phyloP scores from a whole-genome alignment of 495 filamentous ascomycete species.

The Trichoderma gamsii region DNA sequence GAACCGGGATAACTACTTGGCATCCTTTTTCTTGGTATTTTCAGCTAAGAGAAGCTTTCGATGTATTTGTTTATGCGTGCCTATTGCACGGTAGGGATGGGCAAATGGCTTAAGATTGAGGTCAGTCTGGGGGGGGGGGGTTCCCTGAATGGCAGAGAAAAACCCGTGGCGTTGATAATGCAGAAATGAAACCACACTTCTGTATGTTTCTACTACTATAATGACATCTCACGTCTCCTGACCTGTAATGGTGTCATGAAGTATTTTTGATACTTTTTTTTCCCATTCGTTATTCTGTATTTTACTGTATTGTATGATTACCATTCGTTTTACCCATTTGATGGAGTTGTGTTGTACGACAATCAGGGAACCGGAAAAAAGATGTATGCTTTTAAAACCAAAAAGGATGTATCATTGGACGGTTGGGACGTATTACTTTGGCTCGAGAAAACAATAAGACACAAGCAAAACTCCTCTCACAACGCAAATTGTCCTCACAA shows the following conservation, averaged over 20 bases:
- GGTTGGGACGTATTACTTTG: background rate
- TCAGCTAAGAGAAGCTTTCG: too few species aligned
- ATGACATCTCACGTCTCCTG: slow-evolving; percentile 1
- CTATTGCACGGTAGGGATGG: too few species aligned
- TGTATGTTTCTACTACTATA: slow-evolving; percentile 1
- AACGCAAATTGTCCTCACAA: background rate
- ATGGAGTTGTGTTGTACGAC: background rate
- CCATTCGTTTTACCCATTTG: background rate
- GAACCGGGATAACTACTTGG: too few species aligned
- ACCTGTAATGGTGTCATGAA: slow-evolving; percentile 1
- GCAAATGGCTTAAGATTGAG: too few species aligned
- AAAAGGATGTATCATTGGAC: background rate
- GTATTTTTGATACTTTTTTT: background rate
- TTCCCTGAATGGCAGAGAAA: background rate
- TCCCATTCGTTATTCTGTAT: background rate
- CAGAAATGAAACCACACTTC: background rate
- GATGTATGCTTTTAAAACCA: background rate
- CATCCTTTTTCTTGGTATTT: too few species aligned
- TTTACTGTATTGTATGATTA: background rate
- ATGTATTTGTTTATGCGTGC: too few species aligned
- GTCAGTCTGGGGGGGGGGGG: too few species aligned
- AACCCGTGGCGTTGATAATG: background rate
- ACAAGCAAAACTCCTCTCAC: background rate
- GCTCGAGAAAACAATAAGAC: background rate
- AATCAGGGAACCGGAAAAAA: background rate